Evolutionary conservation across 2,329 filamentous ascomycete genomes (phyloP).

Genomic region (Eutypella sp.): DNA sequence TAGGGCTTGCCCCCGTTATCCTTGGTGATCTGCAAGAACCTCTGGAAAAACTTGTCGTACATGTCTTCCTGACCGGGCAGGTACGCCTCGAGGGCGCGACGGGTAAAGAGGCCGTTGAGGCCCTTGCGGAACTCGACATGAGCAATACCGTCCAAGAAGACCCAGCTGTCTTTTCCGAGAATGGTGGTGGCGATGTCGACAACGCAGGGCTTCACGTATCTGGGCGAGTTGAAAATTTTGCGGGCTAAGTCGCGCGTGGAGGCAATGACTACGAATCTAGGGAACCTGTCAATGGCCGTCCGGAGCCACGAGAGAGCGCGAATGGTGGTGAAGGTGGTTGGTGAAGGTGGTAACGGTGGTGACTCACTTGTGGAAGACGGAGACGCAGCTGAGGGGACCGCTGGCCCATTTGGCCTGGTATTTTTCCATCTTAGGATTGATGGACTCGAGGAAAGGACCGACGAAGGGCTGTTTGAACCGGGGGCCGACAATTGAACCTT

Average conservation of each 20-base stretch:
- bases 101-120: slow-evolving; percentile 89
- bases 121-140: slow-evolving; percentile 98
- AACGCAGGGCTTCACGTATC: slow-evolving; percentile 91
- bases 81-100: slow-evolving; percentile 80
- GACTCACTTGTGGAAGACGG: slow-evolving; percentile 94
- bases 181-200: slow-evolving; percentile 94
- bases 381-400: slow-evolving; percentile 90
- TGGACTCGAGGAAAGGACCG: slow-evolving; percentile 89
- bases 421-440: slow-evolving; percentile 85
- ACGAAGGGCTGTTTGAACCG: slow-evolving; percentile 78
- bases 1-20: slow-evolving; percentile 67
- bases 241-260: slow-evolving; percentile 91
- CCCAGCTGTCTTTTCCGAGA: slow-evolving; percentile 88
- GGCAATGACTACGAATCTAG: slow-evolving; percentile 92
- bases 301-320: too few relatives aligned
- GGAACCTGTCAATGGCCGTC: slow-evolving; percentile 2
- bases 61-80: slow-evolving; percentile 90
- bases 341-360: not conserved
- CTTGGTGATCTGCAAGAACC: slow-evolving; percentile 71
- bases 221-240: slow-evolving; percentile 93
- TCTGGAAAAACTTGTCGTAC: slow-evolving; percentile 80
- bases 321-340: not conserved
- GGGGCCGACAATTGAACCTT: slow-evolving; percentile 72
- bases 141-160: slow-evolving; percentile 90
- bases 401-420: slow-evolving; percentile 93